Conservation (phyloP, 352 stramenopile species). For the Blastocystis sp. region DNA sequence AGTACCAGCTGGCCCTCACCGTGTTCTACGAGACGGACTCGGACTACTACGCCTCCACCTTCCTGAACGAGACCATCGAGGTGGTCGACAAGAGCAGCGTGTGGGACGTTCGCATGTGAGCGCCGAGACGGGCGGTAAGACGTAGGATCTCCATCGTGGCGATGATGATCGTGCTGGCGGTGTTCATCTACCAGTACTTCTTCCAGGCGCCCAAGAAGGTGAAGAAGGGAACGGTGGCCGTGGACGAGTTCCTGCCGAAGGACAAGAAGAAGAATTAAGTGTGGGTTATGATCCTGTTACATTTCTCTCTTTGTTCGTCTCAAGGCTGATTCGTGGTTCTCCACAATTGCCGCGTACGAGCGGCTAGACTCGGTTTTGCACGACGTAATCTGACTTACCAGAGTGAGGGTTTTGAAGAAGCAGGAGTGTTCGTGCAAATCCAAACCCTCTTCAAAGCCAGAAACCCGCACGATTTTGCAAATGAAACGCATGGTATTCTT, state of each 20-base stretch:
- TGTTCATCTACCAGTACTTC: conserved; percentile 32
- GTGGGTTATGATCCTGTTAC: no score
- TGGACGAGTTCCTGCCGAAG: not conserved
- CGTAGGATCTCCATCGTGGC: conserved; percentile 52
- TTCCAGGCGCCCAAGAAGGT: not conserved
- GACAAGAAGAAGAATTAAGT: no score
- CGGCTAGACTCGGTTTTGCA: no score
- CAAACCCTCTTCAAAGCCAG: no score
- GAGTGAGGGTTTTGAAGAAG: no score
- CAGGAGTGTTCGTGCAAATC: no score
- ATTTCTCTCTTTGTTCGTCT: no score
- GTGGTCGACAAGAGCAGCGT: conserved; percentile 59
- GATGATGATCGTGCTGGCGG: not conserved
- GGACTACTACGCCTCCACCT: conserved; percentile 66
- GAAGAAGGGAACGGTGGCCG: not conserved
- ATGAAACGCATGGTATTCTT: not conserved
- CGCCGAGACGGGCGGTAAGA: not conserved
- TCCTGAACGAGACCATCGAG: conserved; percentile 60
- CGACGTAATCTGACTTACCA: no score
- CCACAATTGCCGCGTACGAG: no score
- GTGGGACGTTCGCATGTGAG: conserved; percentile 50
- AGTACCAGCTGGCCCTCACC: conserved; percentile 67
- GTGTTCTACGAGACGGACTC: conserved; percentile 68
- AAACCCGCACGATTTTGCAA: not conserved
- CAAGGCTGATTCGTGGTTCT: no score